Evolutionary conservation across 495 filamentous ascomycete species (phyloP), one percentile per base, ranked within the genome.

Genomic region (Cairneyella variabilis): DNA sequence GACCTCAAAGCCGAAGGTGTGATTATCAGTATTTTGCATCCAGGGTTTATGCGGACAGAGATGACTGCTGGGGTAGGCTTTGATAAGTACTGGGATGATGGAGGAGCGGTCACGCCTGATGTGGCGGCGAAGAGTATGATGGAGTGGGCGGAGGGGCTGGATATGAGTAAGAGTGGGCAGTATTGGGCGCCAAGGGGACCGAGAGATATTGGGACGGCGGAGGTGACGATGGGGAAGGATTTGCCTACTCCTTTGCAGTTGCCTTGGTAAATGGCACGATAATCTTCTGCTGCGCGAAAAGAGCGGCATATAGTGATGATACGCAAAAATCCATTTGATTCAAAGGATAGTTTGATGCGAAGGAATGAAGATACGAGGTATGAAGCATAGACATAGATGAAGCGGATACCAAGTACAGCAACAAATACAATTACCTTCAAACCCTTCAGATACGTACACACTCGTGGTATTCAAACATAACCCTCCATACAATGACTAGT

Each of bases 41-140:
- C 86, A 2, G 84, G 85, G 0, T 88, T 88, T 63, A 86, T 90
- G 84, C 69, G 85, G 42, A 88, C 85, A n/a, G 82, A 87, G 60
- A 86, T 88, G 83, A 88, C 84, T 3, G 78, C 72, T 56, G 69
- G 77, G 2, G 85, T 88, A 22, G 84, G 82, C 8, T 88, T 86
- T 61, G 85, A 89, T 62, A 78, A 85, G 61, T 86, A 72, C 57
- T 87, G 80, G 77, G 83, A 87, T 65, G 71, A 62, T 30, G 83
- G 83, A 34, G 84, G 83, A 58, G 84, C 85, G 49, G 81, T 89
- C 5, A 85, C 79, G 2, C 84, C 85, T 0, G 76, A 84, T 36
- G 77, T 79, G 61, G 84, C 86, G 4, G 85, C 85, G 18, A 64
- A 74, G 57, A 82, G 77, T 23, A 68, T 89, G n/a, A 68, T 74